A percentile compares a stretch with the other conserved stretches of the same genome.
These are phyloP conservation scores for Zelopaecilomyces penicillatus DNA, from an alignment of 2,329 filamentous ascomycete species.

Conservation along the genomic window DNA sequence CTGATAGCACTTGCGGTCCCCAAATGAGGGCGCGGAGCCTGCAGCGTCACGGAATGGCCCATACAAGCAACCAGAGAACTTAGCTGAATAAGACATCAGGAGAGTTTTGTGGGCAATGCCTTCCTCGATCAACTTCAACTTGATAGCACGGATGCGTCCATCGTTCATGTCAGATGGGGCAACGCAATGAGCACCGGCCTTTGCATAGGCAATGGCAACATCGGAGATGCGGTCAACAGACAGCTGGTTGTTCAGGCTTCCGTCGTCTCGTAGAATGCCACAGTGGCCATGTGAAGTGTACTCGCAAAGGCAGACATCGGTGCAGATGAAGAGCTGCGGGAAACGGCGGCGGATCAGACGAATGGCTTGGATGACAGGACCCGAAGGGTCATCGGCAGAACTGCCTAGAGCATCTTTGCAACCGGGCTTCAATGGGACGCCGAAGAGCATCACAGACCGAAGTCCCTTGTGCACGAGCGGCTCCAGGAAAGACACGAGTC, in stretches of 20 bases:
- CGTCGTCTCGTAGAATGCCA: slow-evolving; percentile 88
- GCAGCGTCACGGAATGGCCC: slow-evolving; percentile 96
- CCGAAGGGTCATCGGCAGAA: slow-evolving; percentile 82
- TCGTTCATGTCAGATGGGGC: slow-evolving; percentile 99
- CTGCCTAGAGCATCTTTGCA: slow-evolving; percentile 89
- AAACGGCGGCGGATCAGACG: slow-evolving; percentile 76
- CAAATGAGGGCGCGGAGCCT: slow-evolving; percentile 82
- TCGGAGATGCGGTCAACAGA: slow-evolving; percentile 93
- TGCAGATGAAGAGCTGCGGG: slow-evolving; percentile 82
- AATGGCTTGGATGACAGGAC: slow-evolving; percentile 83
- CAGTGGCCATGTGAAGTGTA: slow-evolving; percentile 98
- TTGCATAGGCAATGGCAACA: slow-evolving; percentile 96
- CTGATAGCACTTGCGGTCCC: slow-evolving; percentile 95
- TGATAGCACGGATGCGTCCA: slow-evolving; percentile 92
- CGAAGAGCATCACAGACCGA: slow-evolving; percentile 89
- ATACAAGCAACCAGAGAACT: slow-evolving; percentile 94
- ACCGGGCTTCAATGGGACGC: slow-evolving; percentile 72
- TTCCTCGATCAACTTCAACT: slow-evolving; percentile 92
- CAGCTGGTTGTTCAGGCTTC: slow-evolving; percentile 82
- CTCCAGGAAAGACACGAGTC: slow-evolving; percentile 72
- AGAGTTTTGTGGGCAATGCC: slow-evolving; percentile 86
- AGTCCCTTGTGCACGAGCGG: slow-evolving; percentile 85
- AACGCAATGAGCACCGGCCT: slow-evolving; percentile 91
- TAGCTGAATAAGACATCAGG: slow-evolving; percentile 96
- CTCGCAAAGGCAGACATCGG: slow-evolving; percentile 95